Evolutionary conservation across 106 monocot genomes (phyloP).

Genomic region (Apostasia shenzhenica): DNA sequence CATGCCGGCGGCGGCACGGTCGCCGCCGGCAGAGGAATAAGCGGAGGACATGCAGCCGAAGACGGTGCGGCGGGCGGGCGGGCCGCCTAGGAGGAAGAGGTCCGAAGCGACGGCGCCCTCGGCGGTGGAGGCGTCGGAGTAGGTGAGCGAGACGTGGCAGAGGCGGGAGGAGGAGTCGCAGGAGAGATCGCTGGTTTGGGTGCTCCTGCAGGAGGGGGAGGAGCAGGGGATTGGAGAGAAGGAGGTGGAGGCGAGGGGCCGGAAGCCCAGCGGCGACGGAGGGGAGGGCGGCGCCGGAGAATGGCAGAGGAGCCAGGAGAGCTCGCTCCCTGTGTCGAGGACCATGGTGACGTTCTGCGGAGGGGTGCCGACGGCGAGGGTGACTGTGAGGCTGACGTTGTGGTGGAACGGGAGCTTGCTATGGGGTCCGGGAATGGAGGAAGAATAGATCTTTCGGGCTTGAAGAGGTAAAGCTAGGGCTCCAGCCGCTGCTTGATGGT

Average conservation of each 20-base stretch:
- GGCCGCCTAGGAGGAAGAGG: conserved; percentile 27
- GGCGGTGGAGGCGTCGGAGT: conserved; percentile 84
- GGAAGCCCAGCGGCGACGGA: conserved; percentile 3
- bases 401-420: conserved; percentile 87
- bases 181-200: conserved; percentile 61
- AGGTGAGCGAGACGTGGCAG: conserved; percentile 79
- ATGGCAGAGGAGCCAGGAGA: conserved; percentile 82
- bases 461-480: conserved; percentile 4
- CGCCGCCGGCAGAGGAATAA: conserved; percentile 24
- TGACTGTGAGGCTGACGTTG: conserved; percentile 76
- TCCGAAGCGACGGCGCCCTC: conserved; percentile 76
- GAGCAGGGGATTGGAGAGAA: conserved; percentile 57
- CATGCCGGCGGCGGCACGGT: conserved; percentile 31
- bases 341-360: conserved; percentile 94
- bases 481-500: not conserved
- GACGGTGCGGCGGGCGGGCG: conserved; percentile 22
- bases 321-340: conserved; percentile 98
- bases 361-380: conserved; percentile 77
- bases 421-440: not conserved
- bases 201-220: conserved; percentile 46
- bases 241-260: conserved; percentile 41
- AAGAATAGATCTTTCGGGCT: not conserved
- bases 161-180: conserved; percentile 28
- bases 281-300: not conserved
- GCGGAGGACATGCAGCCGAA: conserved; percentile 85